These are phyloP conservation scores for Colletotrichum brevisporum DNA, from an alignment of 2,329 filamentous ascomycete species.

Conservation along the genomic window DNA sequence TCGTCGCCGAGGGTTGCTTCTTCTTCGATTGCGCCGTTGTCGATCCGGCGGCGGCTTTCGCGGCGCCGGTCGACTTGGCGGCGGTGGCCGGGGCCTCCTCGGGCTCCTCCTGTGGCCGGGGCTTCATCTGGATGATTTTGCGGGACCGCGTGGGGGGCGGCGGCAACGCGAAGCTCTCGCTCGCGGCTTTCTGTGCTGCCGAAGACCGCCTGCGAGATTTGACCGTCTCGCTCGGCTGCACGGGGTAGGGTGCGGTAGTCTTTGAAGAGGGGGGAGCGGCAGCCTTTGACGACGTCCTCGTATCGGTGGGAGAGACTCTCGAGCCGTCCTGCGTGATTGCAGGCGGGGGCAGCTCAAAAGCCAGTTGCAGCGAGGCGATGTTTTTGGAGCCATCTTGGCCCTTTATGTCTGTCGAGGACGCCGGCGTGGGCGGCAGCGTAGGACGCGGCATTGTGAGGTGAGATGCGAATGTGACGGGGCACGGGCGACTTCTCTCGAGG, in stretches of 20 bases:
- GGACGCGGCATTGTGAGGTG: constrained; percentile 73
- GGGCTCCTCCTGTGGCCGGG: constrained; percentile 60
- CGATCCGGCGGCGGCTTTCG: constrained; percentile 35
- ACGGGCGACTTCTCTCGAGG: constrained; percentile 3
- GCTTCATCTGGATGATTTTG: constrained; percentile 99
- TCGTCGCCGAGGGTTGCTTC: constrained; percentile 82
- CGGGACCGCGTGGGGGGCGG: constrained; percentile 92
- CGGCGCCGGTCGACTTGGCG: constrained; percentile 28
- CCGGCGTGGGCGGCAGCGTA: constrained; percentile 80
- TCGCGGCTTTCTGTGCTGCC: constrained; percentile 58
- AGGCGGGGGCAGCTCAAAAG: constrained; percentile 83
- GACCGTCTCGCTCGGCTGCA: constrained; percentile 66
- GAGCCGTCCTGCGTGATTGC: constrained; percentile 70
- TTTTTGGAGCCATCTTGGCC: constrained; percentile 77
- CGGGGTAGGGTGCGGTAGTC: constrained; percentile 54
- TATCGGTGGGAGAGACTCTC: constrained; percentile 59
- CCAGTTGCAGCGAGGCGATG: constrained; percentile 73
- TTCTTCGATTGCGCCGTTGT: constrained; percentile 66
- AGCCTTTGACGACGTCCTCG: constrained; percentile 48
- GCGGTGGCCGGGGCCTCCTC: constrained; percentile 42
- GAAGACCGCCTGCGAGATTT: constrained; percentile 69
- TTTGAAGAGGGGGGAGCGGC: constrained; percentile 38
- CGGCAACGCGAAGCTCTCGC: constrained; percentile 83
- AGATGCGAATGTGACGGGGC: not conserved
- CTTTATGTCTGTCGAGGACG: constrained; percentile 84